A percentile compares a stretch with the other conserved stretches of the same genome.
Evolutionary conservation across 306 rosid species (phyloP).

Genomic region (Vigna radiata): DNA sequence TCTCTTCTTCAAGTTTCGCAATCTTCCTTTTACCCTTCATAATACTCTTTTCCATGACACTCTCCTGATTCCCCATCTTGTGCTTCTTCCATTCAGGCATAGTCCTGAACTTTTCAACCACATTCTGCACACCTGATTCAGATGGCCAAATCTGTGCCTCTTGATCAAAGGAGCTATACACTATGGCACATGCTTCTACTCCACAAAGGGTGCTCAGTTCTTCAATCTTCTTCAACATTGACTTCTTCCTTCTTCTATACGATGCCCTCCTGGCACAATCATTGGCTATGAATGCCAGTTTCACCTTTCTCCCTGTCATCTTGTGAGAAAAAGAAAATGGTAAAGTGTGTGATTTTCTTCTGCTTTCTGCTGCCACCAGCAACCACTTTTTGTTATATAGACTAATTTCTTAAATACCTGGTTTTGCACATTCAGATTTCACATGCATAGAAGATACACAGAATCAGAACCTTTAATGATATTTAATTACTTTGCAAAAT

Average conservation of each 20-base stretch:
- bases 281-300: constrained; percentile 45
- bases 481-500: too few species aligned
- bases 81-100: not conserved
- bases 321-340: not conserved
- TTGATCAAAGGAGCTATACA: constrained; percentile 38
- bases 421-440: not conserved
- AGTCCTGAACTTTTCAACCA: not conserved
- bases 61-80: not conserved
- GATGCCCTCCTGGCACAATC: constrained; percentile 42
- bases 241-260: constrained; percentile 49
- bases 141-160: not conserved
- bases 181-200: constrained; percentile 46
- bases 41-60: not conserved
- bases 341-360: not conserved
- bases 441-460: not conserved
- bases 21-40: not conserved
- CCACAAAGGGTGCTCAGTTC: constrained; percentile 53
- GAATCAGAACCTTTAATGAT: not conserved
- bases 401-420: not conserved
- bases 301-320: constrained; percentile 51
- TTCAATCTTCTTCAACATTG: constrained; percentile 40
- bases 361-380: not conserved
- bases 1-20: not conserved
- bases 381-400: too few species aligned
- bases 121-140: not conserved